Conservation (phyloP, 352 stramenopile species). For the Pythium brachiatum region DNA sequence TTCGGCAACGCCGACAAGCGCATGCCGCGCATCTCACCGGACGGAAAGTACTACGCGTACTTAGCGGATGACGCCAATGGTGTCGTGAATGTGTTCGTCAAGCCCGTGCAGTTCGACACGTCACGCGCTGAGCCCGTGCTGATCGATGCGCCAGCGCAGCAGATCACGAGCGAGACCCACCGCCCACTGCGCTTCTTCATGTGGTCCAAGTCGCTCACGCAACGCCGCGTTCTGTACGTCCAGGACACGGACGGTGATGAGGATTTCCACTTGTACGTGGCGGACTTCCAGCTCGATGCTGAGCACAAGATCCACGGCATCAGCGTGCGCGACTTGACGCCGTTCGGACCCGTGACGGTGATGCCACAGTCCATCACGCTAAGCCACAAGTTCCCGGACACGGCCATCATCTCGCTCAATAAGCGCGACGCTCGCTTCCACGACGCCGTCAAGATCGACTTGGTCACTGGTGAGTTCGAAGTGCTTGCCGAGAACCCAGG, state of each 20-base stretch:
- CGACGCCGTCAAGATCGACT: conserved; percentile 32
- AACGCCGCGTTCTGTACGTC: conserved; percentile 36
- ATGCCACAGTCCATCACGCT: conserved; percentile 24
- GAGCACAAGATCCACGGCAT: conserved; percentile 20
- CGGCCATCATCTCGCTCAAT: conserved; percentile 38
- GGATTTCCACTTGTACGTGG: conserved; percentile 44
- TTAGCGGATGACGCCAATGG: conserved; percentile 36
- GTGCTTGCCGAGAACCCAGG: conserved; percentile 34
- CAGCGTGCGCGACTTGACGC: conserved; percentile 37
- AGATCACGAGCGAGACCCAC: conserved; percentile 39
- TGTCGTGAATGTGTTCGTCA: conserved; percentile 48
- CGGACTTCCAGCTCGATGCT: conserved; percentile 35
- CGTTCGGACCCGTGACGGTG: conserved; percentile 35
- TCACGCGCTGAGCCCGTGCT: conserved; percentile 5
- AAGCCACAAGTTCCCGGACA: conserved; percentile 29
- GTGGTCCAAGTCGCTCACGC: conserved; percentile 33
- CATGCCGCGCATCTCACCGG: conserved; percentile 40
- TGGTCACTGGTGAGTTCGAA: conserved; percentile 28
- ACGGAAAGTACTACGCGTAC: conserved; percentile 49
- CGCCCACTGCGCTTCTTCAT: conserved; percentile 39
- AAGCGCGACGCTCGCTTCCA: conserved; percentile 34
- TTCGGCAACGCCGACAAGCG: conserved; percentile 50
- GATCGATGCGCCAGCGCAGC: conserved; percentile 26
- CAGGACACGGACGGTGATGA: conserved; percentile 46
- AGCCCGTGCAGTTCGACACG: conserved; percentile 30